Evolutionary conservation across 352 stramenopile genomes (phyloP).

Genomic region (Phytophthora tentaculata): DNA sequence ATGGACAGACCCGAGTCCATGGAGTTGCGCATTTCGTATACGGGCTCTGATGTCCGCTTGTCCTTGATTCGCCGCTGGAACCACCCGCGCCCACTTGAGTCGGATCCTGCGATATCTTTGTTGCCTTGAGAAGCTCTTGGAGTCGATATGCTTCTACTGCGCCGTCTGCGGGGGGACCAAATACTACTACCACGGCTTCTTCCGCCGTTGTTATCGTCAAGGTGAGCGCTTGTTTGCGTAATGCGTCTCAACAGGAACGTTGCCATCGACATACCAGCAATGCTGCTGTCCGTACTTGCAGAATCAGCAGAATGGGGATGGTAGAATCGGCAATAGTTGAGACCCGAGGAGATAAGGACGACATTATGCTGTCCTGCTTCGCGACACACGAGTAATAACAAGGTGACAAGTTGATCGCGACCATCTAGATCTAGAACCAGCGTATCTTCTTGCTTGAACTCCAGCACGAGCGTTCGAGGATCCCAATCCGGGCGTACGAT

Average conservation of each 20-base stretch:
- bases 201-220: conserved; percentile 18
- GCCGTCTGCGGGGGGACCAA: conserved; percentile 34
- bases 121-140: conserved; percentile 28
- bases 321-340: conserved; percentile 66
- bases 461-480: conserved; percentile 57
- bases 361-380: conserved; percentile 67
- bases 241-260: conserved; percentile 67
- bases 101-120: conserved; percentile 15
- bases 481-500: conserved; percentile 69
- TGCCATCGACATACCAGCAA: conserved; percentile 43
- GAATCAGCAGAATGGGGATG: conserved; percentile 53
- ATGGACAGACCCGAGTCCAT: conserved; percentile 55
- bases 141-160: conserved; percentile 16
- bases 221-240: conserved; percentile 36
- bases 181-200: conserved; percentile 28
- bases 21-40: conserved; percentile 50
- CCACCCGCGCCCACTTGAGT: conserved; percentile 36
- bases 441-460: conserved; percentile 69
- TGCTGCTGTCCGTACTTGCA: conserved; percentile 27
- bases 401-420: conserved; percentile 69
- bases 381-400: conserved; percentile 66
- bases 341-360: conserved; percentile 40
- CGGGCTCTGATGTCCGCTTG: conserved; percentile 29
- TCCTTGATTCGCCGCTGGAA: conserved; percentile 47
- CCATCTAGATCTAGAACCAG: conserved; percentile 60